Evolutionary conservation across 257 asterid genomes (phyloP), one percentile per base, ranked within the genome.

Genomic region (Fraxinus americana): DNA sequence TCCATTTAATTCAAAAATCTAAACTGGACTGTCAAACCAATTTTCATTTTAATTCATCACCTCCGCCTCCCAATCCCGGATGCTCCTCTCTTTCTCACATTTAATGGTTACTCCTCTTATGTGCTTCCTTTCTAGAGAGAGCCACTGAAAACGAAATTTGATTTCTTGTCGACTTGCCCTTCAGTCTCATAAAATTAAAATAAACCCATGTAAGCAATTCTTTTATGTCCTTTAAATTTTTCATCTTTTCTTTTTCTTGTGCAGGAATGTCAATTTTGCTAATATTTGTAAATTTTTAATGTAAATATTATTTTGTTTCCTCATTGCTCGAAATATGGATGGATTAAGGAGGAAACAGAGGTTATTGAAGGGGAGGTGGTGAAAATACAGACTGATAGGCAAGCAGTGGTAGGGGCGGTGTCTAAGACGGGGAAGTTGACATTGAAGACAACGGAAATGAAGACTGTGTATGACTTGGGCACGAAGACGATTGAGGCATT

Each of bases 311-410:
- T 10, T 11, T 12, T 43, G 52, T 43, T 43, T 43, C 12, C 12
- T 43, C 52, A 43, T 12, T 43, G 16, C 45, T 3, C 17, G 52
- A 43, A 43, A 43, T 43, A 17, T 43, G 29, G 0, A 27, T 27
- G 98, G 35, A 94, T 92, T 29, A 92, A 94, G 81, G 99, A 94
- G 83, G 99, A 94, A 71, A 88, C 92, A 1, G 99, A 94, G 85
- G 90, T 94, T 39, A 91, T 94, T 79, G 99, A 94, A 83, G 98
- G 98, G 2, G 99, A 94, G 80, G 99, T 94, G 36, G 98, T 92
- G 70, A 98, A 94, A 78, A 80, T 94, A 1, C 91, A 88, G 29
- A 88, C 92, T 79, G 98, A 92, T 74, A 76, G 99, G 74, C 98
- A 98, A 0, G 96, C 97, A 0, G 97, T 88, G 72, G 85, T 97